Evolutionary conservation across 1,284 basidiomycete species (phyloP), one percentile per base, ranked within the genome.

Genomic region (Naganishia albida): DNA sequence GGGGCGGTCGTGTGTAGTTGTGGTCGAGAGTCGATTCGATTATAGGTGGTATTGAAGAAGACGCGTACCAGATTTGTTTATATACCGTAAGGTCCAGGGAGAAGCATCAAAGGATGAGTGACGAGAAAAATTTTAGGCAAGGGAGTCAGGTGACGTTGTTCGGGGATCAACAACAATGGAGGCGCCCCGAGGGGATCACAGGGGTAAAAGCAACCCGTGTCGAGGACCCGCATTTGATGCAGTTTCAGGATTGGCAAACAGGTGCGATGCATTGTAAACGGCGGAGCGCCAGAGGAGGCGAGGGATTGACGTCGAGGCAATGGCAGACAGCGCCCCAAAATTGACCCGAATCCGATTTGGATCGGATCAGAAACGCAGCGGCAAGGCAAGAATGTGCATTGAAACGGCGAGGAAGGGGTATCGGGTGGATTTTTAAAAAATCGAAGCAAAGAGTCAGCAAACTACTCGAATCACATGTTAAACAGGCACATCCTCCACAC

Each of bases 181-280:
- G 46, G 49, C 39, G 57, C 46, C 57, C 57, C 57, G 38, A 46
- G 56, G 46, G 46, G 48, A 49, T 39, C 57, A 38, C 26, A 30
- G 43, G 43, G 43, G 46, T n/a, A 20, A 3, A 13, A 23, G 34
- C 56, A 49, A 60, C 44, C 57, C 57, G 44, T 40, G 30, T 43
- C 34, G 43, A 40, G 57, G 57, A 12, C 46, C 57, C 57, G 39
- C 57, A 40, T 18, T 50, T 23, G 20, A 18, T 43, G 20, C 30
- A n/a, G 39, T 49, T 49, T 39, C 40, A 25, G 26, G 43, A 23
- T 18, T 15, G 10, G 51, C 16, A 26, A 30, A 3, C 42, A 12
- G 34, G 7, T n/a, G 43, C 15, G 18, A 4, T 23, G 40, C 15
- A 43, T 2, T n/a, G 26, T 43, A 48, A 51, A 23, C 15, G 54